Evolutionary conservation across 2,329 filamentous ascomycete genomes (phyloP), one percentile per base, ranked within the genome.

Genomic region (Ramularia collo-cygni): DNA sequence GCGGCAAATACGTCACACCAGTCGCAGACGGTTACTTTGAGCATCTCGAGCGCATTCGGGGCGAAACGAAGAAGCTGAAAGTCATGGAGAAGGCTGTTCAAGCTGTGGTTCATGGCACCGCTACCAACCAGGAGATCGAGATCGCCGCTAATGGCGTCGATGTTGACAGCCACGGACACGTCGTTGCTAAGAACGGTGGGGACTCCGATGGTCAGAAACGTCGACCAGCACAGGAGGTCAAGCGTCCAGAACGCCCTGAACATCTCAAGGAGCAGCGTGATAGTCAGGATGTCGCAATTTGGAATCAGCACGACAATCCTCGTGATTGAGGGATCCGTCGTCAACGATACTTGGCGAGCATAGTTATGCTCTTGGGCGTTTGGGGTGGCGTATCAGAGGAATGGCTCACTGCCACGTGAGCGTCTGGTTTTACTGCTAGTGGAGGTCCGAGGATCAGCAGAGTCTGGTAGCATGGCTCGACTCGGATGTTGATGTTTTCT

Each of bases 1-100:
- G 81, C 57, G 90, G 90, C 32, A 78, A 80, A 48, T 95, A 95
- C 63, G 73, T 85, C 46, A 95, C 90, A 0, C 78, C 79, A 0
- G 83, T 95, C 2, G 76, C 82, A 1, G 74, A 80, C 5, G 80
- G 76, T 27, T 95, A 95, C 66, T 92, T 95, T 52, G 78, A 85
- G 50, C 85, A 87, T 55, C 71, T 93, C 4, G 81, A 85, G 63
- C 69, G 74, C 43, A 65, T 88, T 13, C 74, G 85, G 38, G 83
- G 82, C 33, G 80, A 85, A 61, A 81, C 76, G 47, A 71, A 74
- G 47, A 83, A 83, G 63, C 60, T 76, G 48, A 84, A 84, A 62
- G 72, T 79, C 13, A 64, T 83, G 48, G 76, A 82, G 53, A 74
- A 69, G 32, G 81, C 80, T 3, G 72, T 79, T 51, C 71, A 80